A percentile compares a stretch with the other conserved stretches of the same genome.
Evolutionary conservation across 1,139 yeast species (phyloP).

Genomic region (Geotrichum klebahnii): DNA sequence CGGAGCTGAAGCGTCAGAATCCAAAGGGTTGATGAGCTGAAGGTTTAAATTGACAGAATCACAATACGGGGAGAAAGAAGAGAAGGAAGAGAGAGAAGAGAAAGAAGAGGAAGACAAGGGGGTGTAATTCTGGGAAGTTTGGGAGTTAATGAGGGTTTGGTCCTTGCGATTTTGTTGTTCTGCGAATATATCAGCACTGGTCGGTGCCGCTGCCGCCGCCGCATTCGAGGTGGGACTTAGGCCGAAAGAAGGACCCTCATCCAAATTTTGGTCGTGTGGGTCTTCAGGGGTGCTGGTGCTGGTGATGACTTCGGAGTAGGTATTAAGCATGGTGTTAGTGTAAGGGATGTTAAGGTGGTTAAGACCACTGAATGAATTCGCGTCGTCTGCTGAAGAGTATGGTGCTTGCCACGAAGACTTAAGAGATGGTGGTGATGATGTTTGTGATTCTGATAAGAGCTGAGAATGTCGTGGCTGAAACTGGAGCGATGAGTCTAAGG

Average conservation of each 20-base stretch:
- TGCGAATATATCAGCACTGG: slow-evolving; percentile 15
- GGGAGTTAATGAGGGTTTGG: neutral
- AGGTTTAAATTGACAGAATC: neutral
- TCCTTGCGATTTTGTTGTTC: neutral
- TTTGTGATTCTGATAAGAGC: no score
- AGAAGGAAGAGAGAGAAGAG: neutral
- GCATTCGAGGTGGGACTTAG: neutral
- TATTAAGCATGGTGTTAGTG: no score
- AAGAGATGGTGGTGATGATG: no score
- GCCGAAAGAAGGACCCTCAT: no score
- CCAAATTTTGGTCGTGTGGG: neutral
- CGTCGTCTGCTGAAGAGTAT: no score
- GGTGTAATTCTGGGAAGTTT: slow-evolving; percentile 6
- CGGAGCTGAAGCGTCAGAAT: no score
- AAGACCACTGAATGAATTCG: no score
- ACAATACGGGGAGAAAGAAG: neutral
- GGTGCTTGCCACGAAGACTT: no score
- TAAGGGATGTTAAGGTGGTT: no score
- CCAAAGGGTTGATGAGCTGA: neutral
- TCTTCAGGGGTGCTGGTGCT: neutral
- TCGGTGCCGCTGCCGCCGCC: neutral
- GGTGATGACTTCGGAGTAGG: no score
- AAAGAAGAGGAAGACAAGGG: slow-evolving; percentile 11
- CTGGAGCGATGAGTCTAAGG: no score
- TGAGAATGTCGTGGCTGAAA: no score